Conservation (phyloP, 352 stramenopile species). For the Blastocystis sp. region DNA sequence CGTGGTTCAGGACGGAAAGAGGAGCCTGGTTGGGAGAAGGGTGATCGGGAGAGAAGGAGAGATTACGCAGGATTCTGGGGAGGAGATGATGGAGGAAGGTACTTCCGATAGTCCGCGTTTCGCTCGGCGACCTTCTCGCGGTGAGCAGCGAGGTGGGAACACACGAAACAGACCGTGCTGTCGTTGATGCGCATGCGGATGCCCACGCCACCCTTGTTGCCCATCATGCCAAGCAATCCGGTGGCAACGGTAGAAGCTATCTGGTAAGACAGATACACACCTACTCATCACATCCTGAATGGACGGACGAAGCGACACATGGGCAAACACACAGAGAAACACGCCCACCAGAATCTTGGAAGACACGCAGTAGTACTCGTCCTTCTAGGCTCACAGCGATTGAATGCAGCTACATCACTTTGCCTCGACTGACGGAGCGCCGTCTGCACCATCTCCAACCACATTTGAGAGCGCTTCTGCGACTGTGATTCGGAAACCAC, state of each 20-base stretch:
- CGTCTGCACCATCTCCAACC: slow-evolving; percentile 75
- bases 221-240: slow-evolving; percentile 94
- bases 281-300: slow-evolving; percentile 58
- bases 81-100: too few relatives aligned
- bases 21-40: not conserved
- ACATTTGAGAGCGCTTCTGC: slow-evolving; percentile 73
- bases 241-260: slow-evolving; percentile 78
- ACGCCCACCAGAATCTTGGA: slow-evolving; percentile 90
- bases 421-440: slow-evolving; percentile 73
- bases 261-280: slow-evolving; percentile 56
- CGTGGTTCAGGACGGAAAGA: slow-evolving; percentile 78
- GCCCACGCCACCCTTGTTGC: slow-evolving; percentile 93
- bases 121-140: slow-evolving; percentile 86
- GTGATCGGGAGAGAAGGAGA: not conserved
- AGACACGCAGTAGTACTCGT: slow-evolving; percentile 68
- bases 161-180: slow-evolving; percentile 95
- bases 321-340: slow-evolving; percentile 86
- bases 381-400: slow-evolving; percentile 45
- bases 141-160: slow-evolving; percentile 90
- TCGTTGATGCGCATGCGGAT: slow-evolving; percentile 90
- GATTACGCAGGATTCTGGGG: not conserved
- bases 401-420: not conserved
- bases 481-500: slow-evolving; percentile 91
- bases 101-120: slow-evolving; percentile 95
- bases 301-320: slow-evolving; percentile 59